Base-by-base conservation (phyloP, 2,329 filamentous ascomycete genomes). In the Eurotiales sp. region DNA sequence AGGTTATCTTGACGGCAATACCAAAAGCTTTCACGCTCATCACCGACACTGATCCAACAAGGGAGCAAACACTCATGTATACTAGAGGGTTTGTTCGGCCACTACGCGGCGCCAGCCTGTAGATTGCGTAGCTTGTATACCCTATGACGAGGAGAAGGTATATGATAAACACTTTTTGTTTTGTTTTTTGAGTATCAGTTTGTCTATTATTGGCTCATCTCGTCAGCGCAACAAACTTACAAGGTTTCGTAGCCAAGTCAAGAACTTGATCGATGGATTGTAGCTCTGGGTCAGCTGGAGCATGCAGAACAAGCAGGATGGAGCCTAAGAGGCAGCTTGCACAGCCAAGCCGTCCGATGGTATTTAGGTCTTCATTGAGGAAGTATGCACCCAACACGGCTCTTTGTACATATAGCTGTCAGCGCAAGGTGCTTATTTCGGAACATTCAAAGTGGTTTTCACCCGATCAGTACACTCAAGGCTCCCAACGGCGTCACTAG, bases 391-490 rank as follows among this genome's bases (percentile, higher is more conserved):
- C 51, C n/a, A 52, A 27, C 1, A 52, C 45, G 40, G 51, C 51
- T 22, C 51, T 52, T 21, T 42, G 14, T 15, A 5, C 7, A 19
- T 19, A 46, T 22, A 27, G 17, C 30, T 15, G n/a, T 47, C 34
- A 37, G 45, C 21, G 23, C 4, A 12, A 23, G 21, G 6, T 19
- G 12, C 10, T 32, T 11, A 17, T 39, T 27, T 3, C 42, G 8
- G 14, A 12, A 19, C 10, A 7, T 41, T 17, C n/a, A 14, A 37
- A 21, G 14, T 14, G 22, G 8, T 6, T 21, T 32, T 43, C n/a
- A 52, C 51, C 51, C 51, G 15, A 52, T 52, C 40, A 52, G 37
- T 21, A 52, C 51, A 37, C 51, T 52, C 51, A 52, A 25, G 6
- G 51, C 51, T 15, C 51, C 51, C 32, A 52, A 21, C 2, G 51